These are phyloP conservation scores for Trametes hirsuta DNA, from an alignment of 1,284 basidiomycete species.

Conservation along the genomic window DNA sequence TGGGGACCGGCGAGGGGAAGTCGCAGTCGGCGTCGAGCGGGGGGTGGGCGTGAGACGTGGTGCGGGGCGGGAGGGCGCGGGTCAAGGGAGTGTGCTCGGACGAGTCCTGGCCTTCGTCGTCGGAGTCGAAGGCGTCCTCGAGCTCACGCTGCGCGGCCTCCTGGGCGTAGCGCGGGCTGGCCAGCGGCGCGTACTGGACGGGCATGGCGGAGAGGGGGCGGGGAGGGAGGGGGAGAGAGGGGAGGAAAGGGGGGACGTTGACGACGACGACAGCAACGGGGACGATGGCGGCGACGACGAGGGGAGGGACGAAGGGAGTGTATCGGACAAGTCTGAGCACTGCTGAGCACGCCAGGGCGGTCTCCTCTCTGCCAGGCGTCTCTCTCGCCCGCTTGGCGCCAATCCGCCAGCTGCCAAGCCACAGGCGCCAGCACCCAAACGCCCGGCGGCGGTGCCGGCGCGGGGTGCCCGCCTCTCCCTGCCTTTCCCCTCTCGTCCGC, in stretches of 20 bases:
- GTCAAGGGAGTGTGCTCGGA: constrained; percentile 46
- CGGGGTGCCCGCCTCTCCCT: not conserved
- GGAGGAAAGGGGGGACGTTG: not conserved
- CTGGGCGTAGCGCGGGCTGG: constrained; percentile 46
- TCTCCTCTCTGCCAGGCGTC: too few relatives aligned
- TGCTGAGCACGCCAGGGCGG: not conserved
- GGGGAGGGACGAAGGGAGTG: not conserved
- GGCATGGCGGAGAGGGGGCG: constrained; percentile 20
- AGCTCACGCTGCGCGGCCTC: constrained; percentile 61
- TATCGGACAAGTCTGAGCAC: not conserved
- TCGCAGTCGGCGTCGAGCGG: constrained; percentile 11
- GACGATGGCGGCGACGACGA: not conserved
- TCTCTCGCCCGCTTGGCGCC: not conserved
- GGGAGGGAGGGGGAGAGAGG: constrained; percentile 3
- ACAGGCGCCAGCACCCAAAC: not conserved
- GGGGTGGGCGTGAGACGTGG: constrained; percentile 22
- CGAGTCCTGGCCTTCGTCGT: constrained; percentile 48
- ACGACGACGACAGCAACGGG: not conserved
- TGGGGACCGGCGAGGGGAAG: constrained; percentile 15
- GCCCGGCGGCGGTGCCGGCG: not conserved
- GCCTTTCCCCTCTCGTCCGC: not conserved
- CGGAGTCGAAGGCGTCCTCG: constrained; percentile 65
- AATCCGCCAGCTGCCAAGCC: not conserved
- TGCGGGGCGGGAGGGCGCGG: constrained; percentile 20
- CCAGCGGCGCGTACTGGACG: constrained; percentile 54